A percentile compares a stretch with the other conserved stretches of the same genome.
phyloP scores from a whole-genome alignment of 225 moss, liverwort and hornwort genomes.

The Climacium dendroides region DNA sequence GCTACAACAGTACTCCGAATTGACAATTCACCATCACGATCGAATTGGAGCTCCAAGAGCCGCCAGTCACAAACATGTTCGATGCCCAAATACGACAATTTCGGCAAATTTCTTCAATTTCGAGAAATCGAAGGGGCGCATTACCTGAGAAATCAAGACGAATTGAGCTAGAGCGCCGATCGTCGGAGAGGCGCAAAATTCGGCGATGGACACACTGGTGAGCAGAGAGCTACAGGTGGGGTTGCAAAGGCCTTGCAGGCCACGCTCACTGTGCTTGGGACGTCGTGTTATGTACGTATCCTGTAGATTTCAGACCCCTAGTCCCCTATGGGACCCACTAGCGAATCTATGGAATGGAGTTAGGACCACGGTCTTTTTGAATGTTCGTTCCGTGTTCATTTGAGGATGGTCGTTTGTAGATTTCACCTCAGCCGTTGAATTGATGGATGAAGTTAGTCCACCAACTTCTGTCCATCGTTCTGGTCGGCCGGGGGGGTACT shows the following conservation, averaged over 20 bases:
- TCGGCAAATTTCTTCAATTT: not conserved
- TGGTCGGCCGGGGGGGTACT: too few species aligned
- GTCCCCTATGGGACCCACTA: not conserved
- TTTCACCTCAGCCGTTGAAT: not conserved
- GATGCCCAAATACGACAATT: not conserved
- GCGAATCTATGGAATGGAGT: not conserved
- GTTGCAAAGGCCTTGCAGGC: constrained; percentile 11
- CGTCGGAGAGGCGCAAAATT: not conserved
- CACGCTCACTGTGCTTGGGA: not conserved
- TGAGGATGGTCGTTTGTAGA: not conserved
- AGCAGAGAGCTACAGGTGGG: not conserved
- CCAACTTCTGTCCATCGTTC: too few species aligned
- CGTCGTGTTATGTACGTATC: accelerated
- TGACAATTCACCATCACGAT: not conserved
- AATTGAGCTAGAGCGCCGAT: not conserved
- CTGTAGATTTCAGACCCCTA: not conserved
- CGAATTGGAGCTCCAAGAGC: not conserved
- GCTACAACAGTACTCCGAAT: not conserved
- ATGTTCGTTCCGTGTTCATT: accelerated
- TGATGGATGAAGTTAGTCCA: not conserved
- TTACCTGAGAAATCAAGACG: not conserved
- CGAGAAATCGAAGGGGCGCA: not conserved
- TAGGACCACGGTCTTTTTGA: not conserved
- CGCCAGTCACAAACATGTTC: not conserved
- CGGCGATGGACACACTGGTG: not conserved